phyloP scores from a whole-genome alignment of 2,329 filamentous ascomycete species.

The Venturia oleaginea region DNA sequence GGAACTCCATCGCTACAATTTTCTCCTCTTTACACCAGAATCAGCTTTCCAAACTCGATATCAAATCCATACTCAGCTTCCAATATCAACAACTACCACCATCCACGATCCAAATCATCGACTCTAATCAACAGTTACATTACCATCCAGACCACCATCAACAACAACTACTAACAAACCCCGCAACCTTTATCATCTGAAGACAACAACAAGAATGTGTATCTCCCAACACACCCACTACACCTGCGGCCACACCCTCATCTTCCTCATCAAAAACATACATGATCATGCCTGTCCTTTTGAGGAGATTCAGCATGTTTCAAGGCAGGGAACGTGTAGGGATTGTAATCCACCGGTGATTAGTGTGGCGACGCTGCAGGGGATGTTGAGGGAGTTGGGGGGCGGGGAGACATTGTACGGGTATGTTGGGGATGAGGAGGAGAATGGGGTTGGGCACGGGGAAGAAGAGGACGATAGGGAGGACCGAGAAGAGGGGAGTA shows the following conservation, averaged over 20 bases:
- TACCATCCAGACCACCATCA: no score
- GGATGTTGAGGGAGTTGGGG: background rate
- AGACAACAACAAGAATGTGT: background rate
- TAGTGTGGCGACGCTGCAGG: background rate
- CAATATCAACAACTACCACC: background rate
- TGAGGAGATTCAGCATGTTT: background rate
- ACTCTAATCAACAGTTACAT: no score
- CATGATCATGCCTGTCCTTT: background rate
- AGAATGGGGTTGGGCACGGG: background rate
- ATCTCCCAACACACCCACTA: background rate
- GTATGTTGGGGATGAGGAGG: background rate
- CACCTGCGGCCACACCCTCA: background rate
- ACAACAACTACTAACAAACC: background rate
- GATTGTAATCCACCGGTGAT: background rate
- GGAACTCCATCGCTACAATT: background rate
- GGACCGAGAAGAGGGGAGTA: background rate
- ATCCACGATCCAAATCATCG: background rate
- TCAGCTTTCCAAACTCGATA: background rate
- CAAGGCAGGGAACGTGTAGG: background rate
- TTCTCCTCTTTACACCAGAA: background rate
- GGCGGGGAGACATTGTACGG: background rate
- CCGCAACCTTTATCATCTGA: background rate
- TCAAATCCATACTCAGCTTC: background rate
- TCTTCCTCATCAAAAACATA: background rate
- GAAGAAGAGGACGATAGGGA: background rate